A percentile compares a stretch with the other conserved stretches of the same genome.
Evolutionary conservation across 2,329 filamentous ascomycete genomes (phyloP).

Genomic region (Trichoderma sp.): DNA sequence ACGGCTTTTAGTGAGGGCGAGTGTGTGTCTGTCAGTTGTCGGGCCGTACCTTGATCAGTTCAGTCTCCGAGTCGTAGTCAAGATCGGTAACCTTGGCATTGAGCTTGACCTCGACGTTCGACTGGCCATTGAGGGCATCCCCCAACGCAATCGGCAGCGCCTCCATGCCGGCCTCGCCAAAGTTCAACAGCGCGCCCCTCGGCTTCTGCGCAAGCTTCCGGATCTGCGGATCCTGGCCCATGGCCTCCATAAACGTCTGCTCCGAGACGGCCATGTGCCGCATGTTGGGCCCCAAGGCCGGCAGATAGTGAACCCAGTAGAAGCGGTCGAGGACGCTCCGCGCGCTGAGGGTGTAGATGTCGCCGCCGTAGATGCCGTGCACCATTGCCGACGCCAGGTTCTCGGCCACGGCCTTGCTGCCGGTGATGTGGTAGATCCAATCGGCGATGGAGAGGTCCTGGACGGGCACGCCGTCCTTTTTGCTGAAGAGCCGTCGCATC

Average conservation of each 20-base stretch:
- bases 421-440: slow-evolving; percentile 34
- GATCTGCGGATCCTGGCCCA: slow-evolving; percentile 31
- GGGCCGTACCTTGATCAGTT: slow-evolving; percentile 42
- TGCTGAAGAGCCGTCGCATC: slow-evolving; percentile 24
- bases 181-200: slow-evolving; percentile 35
- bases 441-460: slow-evolving; percentile 37
- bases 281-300: slow-evolving; percentile 35
- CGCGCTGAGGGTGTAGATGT: slow-evolving; percentile 76
- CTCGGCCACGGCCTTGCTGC: slow-evolving; percentile 50
- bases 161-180: slow-evolving; percentile 56
- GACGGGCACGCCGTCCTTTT: slow-evolving; percentile 22
- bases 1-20: neutral
- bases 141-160: slow-evolving; percentile 56
- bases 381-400: slow-evolving; percentile 72
- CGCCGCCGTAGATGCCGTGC: slow-evolving; percentile 91
- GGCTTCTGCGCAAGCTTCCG: slow-evolving; percentile 32
- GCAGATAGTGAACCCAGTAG: slow-evolving; percentile 33
- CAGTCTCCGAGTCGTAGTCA: slow-evolving; percentile 34
- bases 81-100: slow-evolving; percentile 48
- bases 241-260: slow-evolving; percentile 27
- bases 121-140: slow-evolving; percentile 45
- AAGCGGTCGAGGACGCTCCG: slow-evolving; percentile 49
- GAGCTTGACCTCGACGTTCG: slow-evolving; percentile 59
- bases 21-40: neutral
- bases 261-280: slow-evolving; percentile 39